Evolutionary conservation across 495 filamentous ascomycete species (phyloP), one percentile per base, ranked within the genome.

Genomic region (Glarea lozoyensis): DNA sequence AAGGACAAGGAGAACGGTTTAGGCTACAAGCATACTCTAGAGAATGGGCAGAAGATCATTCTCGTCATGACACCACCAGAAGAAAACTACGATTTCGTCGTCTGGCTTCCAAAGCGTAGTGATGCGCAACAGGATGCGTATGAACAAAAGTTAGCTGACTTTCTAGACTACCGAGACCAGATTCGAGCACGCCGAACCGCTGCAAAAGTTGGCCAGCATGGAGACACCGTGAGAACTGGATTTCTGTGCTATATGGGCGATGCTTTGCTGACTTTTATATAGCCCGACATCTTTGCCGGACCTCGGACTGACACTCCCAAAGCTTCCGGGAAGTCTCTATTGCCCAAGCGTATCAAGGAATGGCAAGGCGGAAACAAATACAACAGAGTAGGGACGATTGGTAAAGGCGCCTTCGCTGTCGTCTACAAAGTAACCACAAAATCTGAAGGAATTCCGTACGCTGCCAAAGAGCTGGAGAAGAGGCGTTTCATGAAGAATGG

Each of bases 391-490:
- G 76, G 78, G 19, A 69, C 76, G 27, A 82, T 98, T 41, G 92
- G 93, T 16, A 87, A 88, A 55, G 92, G 92, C 6, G 88, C 93
- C 3, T 97, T 97, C 64, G 93, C 92, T 25, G 85, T 77, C 0
- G 92, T 98, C 0, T 86, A 93, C 58, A 84, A 86, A 59, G 68
- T 93, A 12, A 84, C 90, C 1, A 78, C 78, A 22, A 87, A 82
- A 57, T 78, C 76, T 44, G 79, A 87, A 49, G 92, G 92, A 10
- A 63, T 78, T 12, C 76, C 86, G 0, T 90, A 79, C 52, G 92
- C 92, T 2, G 85, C 86, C 2, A 98, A 98, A 56, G 83, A 95
- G 54, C 75, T 98, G 3, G 84, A 93, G 55, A 96, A 94, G 63
- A 75, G 80, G 32, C 73, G 77, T 12, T 89, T 96, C 59, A 84